Evolutionary conservation across 1,284 basidiomycete genomes (phyloP).

Genomic region (Cutaneotrichosporon daszewskae): DNA sequence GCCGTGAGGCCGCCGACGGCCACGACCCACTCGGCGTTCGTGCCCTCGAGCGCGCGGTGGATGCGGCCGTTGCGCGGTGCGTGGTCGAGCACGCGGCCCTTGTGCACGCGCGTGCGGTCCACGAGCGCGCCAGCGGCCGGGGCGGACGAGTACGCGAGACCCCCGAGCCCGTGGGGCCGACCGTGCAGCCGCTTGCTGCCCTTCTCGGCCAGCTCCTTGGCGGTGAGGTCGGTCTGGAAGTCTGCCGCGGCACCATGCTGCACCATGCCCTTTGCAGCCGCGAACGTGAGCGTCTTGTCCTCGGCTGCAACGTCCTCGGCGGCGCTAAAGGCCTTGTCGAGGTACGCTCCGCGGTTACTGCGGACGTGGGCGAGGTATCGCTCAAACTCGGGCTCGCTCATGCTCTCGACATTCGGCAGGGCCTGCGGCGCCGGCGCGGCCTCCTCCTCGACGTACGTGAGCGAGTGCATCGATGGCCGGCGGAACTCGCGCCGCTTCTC

Average conservation of each 20-base stretch:
- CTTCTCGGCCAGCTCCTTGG: constrained; percentile 9
- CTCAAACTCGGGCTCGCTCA: constrained; percentile 38
- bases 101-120: constrained; percentile 11
- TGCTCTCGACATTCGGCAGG: constrained; percentile 40
- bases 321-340: constrained; percentile 1
- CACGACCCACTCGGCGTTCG: constrained; percentile 32
- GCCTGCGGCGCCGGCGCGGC: constrained; percentile 3
- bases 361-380: constrained; percentile 33
- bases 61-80: constrained; percentile 19
- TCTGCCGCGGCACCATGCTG: constrained; percentile 13
- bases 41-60: constrained; percentile 18
- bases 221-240: constrained; percentile 24
- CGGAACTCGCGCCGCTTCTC: background rate
- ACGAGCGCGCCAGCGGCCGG: constrained; percentile 8
- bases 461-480: background rate
- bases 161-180: constrained; percentile 30
- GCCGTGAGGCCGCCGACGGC: constrained; percentile 42
- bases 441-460: constrained; percentile 3
- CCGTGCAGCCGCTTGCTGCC: constrained; percentile 20
- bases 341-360: constrained; percentile 19
- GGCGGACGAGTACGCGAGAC: constrained; percentile 35
- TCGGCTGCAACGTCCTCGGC: constrained; percentile 3
- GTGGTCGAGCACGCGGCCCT: constrained; percentile 19
- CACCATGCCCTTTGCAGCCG: background rate
- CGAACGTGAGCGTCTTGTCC: constrained; percentile 13